Base-by-base conservation (phyloP, 257 asterid species). In the Galeopsis tetrahit region DNA sequence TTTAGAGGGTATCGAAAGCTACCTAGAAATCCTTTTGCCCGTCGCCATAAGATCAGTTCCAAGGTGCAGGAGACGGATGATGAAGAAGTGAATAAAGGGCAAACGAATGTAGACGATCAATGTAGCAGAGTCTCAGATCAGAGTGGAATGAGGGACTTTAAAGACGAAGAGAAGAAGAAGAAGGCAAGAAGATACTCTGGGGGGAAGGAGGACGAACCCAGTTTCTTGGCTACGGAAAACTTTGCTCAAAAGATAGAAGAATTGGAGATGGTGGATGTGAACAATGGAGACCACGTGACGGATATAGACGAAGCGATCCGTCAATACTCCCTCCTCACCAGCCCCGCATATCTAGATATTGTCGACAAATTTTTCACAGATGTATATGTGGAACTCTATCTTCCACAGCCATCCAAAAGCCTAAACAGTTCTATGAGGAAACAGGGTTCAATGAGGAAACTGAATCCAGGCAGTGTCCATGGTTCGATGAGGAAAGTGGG, bases 271-370 rank as follows among this genome's bases (percentile, higher is more conserved):
- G 76, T 87, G 85, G 90, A 91, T 63, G 80, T 71, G 79, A 78
- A 78, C 11, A 90, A 89, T 44, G 81, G 79, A 48, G 90, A 89
- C 68, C 96, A 93, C 58, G 88, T 77, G 68, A 46, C 78, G 79
- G 98, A 89, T 73, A 67, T 93, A 66, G 96, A 91, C 43, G 98
- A 93, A 72, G 97, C 86, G 53, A 81, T 93, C 34, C 90, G 84
- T 76, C 77, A 78, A 81, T 93, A 91, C 79, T 86, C 92, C 48
- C 81, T 81, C 11, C 93, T 93, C 21, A 93, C 88, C 5, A 78
- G 82, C 56, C 90, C 87, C 1, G 80, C 70, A 7, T 87, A 83
- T 72, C 73, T 84, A 60, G 90, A 85, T 6, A 78, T 85, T 66
- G 93, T 87, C 4, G 90, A 85, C 63, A 84, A 78, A 35, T 85